Evolutionary conservation across 257 asterid species (phyloP), one percentile per base, ranked within the genome.

Genomic region (Plantago elongata): DNA sequence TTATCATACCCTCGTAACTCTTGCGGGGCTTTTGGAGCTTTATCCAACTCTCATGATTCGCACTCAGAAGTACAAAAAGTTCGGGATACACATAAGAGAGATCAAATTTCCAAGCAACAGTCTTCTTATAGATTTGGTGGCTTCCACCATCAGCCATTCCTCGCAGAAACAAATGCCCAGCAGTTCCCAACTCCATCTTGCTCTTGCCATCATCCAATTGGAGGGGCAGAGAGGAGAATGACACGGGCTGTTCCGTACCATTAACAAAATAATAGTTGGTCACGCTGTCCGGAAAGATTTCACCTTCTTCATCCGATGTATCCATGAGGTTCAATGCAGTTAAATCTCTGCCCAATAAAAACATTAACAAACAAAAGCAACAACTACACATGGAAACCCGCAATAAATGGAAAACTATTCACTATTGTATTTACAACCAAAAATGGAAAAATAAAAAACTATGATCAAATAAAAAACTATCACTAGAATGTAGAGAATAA

Each of bases 231-330:
- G 66, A 50, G 17, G 87, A 75, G 64, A 87, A 81, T 4, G 94
- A 71, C 60, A 76, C 68, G 6, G 56, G 79, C 48, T 61, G 65
- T 22, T 62, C 75, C 60, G 74, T 45, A 45, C 48, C 18, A 61
- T 75, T 64, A 38, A 74, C 79, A 38, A 87, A 71, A 50, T 69
- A 60, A 70, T 73, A 87, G 61, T 81, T 68, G 1, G 75, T 68
- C 42, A 83, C 76, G 27, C 71, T 45, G 45, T 64, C 77, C n/a
- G 77, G 68, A 9, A 66, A 63, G 51, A 84, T 75, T 68, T 87
- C 96, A 62, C 90, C 90, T 62, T 84, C 95, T 67, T 87, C 94
- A 13, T 79, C 90, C n/a, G 88, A 84, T 12, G 77, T 74, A 34
- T 70, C 76, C 94, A 84, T 84, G 22, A 50, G 48, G 44, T 74